A percentile compares a stretch with the other conserved stretches of the same genome.
Conservation (phyloP, 768 basidiomycete genomes). For the Termitomyces eurrhizus region DNA sequence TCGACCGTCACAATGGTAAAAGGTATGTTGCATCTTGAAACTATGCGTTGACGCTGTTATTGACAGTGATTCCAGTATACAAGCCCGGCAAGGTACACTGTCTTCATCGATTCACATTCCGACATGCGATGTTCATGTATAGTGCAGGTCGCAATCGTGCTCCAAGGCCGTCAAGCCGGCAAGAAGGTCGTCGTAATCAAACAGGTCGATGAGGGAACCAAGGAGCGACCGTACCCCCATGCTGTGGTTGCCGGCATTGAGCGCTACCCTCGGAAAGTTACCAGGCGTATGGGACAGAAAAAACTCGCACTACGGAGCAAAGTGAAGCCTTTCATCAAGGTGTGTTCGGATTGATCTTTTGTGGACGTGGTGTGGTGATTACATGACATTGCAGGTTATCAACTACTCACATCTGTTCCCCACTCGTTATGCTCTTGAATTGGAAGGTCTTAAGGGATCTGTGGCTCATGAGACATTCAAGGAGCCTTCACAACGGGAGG, state of each 20-base stretch:
- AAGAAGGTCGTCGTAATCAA: slow-evolving; percentile 99
- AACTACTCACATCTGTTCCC: slow-evolving; percentile 99
- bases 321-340: slow-evolving; percentile 99
- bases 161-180: slow-evolving; percentile 98
- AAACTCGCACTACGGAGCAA: slow-evolving; percentile 89
- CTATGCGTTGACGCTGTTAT: slow-evolving; percentile 13
- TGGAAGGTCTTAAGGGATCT: slow-evolving; percentile 89
- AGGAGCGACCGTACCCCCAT: slow-evolving; percentile 95
- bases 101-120: neutral
- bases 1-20: slow-evolving; percentile 54
- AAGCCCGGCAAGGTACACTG: slow-evolving; percentile 84
- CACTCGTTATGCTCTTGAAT: slow-evolving; percentile 95
- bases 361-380: neutral
- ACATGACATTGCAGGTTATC: slow-evolving; percentile 51
- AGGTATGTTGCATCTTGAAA: slow-evolving; percentile 34
- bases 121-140: neutral
- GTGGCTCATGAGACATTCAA: slow-evolving; percentile 91
- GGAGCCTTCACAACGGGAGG: slow-evolving; percentile 92
- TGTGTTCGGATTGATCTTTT: slow-evolving; percentile 30
- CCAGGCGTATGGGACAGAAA: slow-evolving; percentile 96
- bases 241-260: slow-evolving; percentile 98
- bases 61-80: slow-evolving; percentile 56
- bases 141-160: slow-evolving; percentile 86
- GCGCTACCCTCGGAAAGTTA: slow-evolving; percentile 97
- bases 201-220: slow-evolving; percentile 94